Percentiles rank a stretch among this genome's conserved stretches.
These are phyloP conservation scores for Dalbergia cultrata DNA, from an alignment of 306 rosid species.

Conservation along the genomic window DNA sequence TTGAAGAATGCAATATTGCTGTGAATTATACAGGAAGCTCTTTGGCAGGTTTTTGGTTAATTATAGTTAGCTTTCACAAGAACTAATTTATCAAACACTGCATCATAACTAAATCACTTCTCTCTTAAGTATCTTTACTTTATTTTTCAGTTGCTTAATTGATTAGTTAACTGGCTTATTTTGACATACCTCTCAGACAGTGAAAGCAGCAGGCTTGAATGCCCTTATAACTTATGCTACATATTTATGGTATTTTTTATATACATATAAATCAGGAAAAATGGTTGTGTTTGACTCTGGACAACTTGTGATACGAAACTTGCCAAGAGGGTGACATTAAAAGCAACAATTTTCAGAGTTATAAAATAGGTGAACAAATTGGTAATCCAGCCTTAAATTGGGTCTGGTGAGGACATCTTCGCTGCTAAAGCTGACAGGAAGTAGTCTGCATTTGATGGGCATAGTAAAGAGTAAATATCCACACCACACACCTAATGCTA, in stretches of 20 bases:
- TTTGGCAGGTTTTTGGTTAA: slow-evolving; percentile 47
- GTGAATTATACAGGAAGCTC: slow-evolving; percentile 22
- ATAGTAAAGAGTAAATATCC: too few relatives aligned
- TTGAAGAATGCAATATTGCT: slow-evolving; percentile 37
- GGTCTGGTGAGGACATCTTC: background rate
- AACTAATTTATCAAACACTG: background rate
- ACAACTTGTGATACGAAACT: slow-evolving; percentile 5
- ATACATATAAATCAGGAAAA: background rate
- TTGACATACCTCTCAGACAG: slow-evolving; percentile 4
- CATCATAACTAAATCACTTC: background rate
- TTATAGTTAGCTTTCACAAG: slow-evolving; percentile 12
- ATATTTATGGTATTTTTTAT: background rate
- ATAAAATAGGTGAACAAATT: slow-evolving; percentile 32
- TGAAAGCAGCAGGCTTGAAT: slow-evolving; percentile 30
- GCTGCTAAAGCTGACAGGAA: too few relatives aligned
- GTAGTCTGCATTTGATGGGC: too few relatives aligned
- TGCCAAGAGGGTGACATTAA: background rate
- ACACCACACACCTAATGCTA: too few relatives aligned
- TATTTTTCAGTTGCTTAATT: background rate
- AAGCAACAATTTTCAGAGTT: slow-evolving; percentile 20
- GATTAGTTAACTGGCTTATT: background rate
- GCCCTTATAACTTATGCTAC: background rate
- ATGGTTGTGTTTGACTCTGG: background rate
- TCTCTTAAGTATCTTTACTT: background rate
- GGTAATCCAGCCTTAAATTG: slow-evolving; percentile 30